Base-by-base conservation (phyloP, 2,329 filamentous ascomycete genomes). In the Pezicula radicicola region DNA sequence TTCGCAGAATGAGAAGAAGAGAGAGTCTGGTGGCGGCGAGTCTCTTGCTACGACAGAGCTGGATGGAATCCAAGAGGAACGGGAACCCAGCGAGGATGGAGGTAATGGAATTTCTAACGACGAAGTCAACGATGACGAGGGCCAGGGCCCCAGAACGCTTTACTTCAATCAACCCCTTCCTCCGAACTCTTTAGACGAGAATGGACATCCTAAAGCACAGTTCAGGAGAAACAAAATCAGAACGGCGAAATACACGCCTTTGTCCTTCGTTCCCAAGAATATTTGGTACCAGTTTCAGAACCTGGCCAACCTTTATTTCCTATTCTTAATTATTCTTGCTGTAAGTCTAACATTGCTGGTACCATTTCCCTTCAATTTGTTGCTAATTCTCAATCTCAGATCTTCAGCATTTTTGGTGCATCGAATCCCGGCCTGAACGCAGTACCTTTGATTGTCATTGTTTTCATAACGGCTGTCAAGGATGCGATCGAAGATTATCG, bases 231-330 rank as follows among this genome's bases (percentile, higher is more conserved):
- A 99, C 77, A 99, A 99, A 78, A 96, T 99, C 69, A 83, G 95
- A 62, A 99, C 94, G 3, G 90, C 94, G 54, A 99, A 97, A 73
- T 99, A 99, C 71, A 99, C 94, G 7, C 88, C 95, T 8, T 72
- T 99, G 57, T 96, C 89, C 54, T 99, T 99, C 72, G 71, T 99
- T 27, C 94, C 94, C 13, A 97, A 97, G 75, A 97, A 99, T 72
- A 68, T 99, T 66, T 99, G 87, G 84, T 90, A 96, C 59, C 95
- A 99, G 71, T 97, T 99, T 68, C 93, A 99, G 73, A 97, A 97
- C 67, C 88, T 99, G 64, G 94, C 94, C 66, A 99, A 99, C 70
- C 87, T 97, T 49, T 99, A 97, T 74, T 99, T 99, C 80, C 78
- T 97, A 62, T 97, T 97, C 73, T 81, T 93, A 63, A 92, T 97